phyloP scores from a whole-genome alignment of 1,284 basidiomycete species.

The Rhodotorula sp. region DNA sequence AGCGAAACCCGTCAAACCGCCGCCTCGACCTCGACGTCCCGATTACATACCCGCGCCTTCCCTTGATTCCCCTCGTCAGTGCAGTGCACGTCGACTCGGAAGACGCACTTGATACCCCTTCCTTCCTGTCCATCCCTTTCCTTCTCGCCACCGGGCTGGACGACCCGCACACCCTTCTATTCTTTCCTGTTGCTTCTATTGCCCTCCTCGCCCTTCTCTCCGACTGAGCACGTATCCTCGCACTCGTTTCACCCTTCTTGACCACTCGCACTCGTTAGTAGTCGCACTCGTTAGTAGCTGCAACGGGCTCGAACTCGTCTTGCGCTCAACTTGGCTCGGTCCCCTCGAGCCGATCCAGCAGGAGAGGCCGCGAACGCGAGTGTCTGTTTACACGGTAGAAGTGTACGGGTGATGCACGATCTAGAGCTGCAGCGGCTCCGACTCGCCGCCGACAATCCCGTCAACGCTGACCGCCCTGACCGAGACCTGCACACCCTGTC shows the following conservation, averaged over 20 bases:
- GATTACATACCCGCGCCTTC: not conserved
- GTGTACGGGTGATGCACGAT: too few species aligned
- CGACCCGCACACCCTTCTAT: too few species aligned
- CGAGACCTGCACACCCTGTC: conserved; percentile 3
- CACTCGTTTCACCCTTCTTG: not conserved
- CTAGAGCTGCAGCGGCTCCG: conserved; percentile 16
- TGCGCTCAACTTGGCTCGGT: not conserved
- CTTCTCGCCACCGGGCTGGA: not conserved
- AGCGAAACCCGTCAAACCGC: not conserved
- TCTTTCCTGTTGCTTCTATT: not conserved
- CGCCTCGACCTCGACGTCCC: not conserved
- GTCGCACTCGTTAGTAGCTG: not conserved
- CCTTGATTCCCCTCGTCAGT: conserved; percentile 2
- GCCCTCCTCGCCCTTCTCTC: not conserved
- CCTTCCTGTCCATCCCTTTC: not conserved
- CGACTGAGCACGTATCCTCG: not conserved
- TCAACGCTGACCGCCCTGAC: conserved; percentile 32
- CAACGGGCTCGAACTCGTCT: not conserved
- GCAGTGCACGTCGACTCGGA: not conserved
- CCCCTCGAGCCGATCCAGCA: not conserved
- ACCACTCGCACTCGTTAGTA: not conserved
- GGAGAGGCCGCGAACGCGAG: not conserved
- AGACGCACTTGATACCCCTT: not conserved
- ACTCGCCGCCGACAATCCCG: conserved; percentile 18
- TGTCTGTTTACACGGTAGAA: not conserved